Evolutionary conservation across 495 filamentous ascomycete genomes (phyloP), one percentile per base, ranked within the genome.

Genomic region (Xylaria venustula): DNA sequence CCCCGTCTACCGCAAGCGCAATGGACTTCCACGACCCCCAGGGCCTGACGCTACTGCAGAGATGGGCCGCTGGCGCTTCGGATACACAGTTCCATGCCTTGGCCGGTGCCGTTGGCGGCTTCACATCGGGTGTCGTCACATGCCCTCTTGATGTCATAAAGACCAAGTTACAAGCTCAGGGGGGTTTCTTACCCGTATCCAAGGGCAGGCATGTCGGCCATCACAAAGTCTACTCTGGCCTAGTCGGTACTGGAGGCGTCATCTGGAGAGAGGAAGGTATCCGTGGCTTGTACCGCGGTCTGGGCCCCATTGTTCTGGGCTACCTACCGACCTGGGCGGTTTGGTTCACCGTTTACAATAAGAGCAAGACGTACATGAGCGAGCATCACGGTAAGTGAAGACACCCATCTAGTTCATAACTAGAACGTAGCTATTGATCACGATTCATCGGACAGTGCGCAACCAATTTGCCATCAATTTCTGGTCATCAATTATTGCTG

Each of bases 71-170:
- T 45, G 23, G 49, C 25, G 81, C 80, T 47, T 79, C 79, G 32
- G 73, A 81, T 48, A 75, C 79, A 17, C 77, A 77, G 51, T 81
- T 86, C 66, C 79, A 83, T 62, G 80, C 90, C 45, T 79, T 97
- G 42, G 86, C 91, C 37, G 94, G 94, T 45, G 95, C 91, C 9
- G 80, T 88, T 37, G 93, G 92, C 51, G 94, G 94, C 54, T 88
- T 97, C 62, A 90, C 89, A 5, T 96, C 92, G 4, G 94, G 94
- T 7, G 84, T 98, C 41, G 91, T 97, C 63, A 98, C 94, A 44
- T 99, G 94, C 70, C 94, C 94, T 19, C 85, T 99, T 54, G 94
- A 99, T 81, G 94, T 99, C 52, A 98, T 99, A 70, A 99, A 99
- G 78, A 99, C 94, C 46, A 97, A 97, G 72, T 75, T 99, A 52